phyloP scores from a whole-genome alignment of 768 basidiomycete genomes.

The Russula olivacea region DNA sequence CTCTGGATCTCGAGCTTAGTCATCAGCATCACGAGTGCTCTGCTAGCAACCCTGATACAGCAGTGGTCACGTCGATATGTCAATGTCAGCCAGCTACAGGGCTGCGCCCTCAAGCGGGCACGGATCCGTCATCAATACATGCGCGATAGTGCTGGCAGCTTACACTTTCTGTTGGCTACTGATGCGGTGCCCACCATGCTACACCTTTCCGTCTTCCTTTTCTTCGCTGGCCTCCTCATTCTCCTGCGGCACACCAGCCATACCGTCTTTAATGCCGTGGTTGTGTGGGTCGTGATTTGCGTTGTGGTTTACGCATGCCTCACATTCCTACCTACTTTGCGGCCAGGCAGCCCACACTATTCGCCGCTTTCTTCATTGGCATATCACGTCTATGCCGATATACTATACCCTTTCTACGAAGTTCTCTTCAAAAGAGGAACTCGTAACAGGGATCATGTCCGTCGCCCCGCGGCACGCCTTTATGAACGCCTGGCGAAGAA shows the following conservation, averaged over 20 bases:
- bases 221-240: neutral
- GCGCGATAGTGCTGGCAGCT: neutral
- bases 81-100: neutral
- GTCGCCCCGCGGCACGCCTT: neutral
- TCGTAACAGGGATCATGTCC: neutral
- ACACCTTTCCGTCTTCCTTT: slow-evolving; percentile 8
- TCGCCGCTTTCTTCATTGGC: neutral
- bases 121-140: neutral
- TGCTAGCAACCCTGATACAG: neutral
- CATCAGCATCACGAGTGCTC: neutral
- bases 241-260: neutral
- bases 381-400: neutral
- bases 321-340: neutral
- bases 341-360: neutral
- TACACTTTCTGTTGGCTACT: neutral
- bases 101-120: neutral
- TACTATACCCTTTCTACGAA: neutral
- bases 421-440: neutral
- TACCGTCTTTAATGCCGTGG: neutral
- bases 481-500: neutral
- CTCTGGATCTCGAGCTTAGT: slow-evolving; percentile 4
- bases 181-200: slow-evolving; percentile 5
- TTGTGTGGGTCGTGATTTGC: neutral
- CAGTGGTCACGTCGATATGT: neutral
- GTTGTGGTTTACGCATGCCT: neutral